phyloP scores from a whole-genome alignment of 208 protist species.

The Leishmania arabica region DNA sequence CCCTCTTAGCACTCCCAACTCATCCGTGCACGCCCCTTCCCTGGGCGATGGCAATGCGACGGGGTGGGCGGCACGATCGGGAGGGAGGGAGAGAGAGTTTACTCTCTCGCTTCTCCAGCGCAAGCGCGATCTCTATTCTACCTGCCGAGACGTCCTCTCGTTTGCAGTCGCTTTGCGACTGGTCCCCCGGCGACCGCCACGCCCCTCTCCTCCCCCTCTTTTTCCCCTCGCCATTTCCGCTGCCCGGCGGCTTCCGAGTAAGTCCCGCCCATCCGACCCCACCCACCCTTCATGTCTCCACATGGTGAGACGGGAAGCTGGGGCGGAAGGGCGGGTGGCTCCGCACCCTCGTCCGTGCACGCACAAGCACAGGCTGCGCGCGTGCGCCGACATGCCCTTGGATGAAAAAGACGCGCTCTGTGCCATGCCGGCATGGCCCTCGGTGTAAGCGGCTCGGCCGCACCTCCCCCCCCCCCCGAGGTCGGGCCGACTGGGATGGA shows the following conservation, averaged over 20 bases:
- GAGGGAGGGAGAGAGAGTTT: neutral
- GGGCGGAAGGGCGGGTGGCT: neutral
- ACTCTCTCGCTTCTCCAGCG: neutral
- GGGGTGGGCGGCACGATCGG: neutral
- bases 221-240: neutral
- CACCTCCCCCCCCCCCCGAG: neutral
- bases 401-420: neutral
- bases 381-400: neutral
- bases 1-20: too few species aligned
- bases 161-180: neutral
- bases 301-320: neutral
- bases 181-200: neutral
- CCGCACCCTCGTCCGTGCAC: neutral
- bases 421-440: neutral
- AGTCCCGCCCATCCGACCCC: neutral
- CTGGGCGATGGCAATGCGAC: neutral
- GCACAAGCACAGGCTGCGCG: neutral
- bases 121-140: neutral
- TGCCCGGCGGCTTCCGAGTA: neutral
- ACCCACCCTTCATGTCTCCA: neutral
- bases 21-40: neutral
- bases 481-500: neutral
- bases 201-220: neutral
- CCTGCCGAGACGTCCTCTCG: neutral
- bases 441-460: neutral